Base-by-base conservation (phyloP, 2,329 filamentous ascomycete genomes). In the Setomelanomma holmii region DNA sequence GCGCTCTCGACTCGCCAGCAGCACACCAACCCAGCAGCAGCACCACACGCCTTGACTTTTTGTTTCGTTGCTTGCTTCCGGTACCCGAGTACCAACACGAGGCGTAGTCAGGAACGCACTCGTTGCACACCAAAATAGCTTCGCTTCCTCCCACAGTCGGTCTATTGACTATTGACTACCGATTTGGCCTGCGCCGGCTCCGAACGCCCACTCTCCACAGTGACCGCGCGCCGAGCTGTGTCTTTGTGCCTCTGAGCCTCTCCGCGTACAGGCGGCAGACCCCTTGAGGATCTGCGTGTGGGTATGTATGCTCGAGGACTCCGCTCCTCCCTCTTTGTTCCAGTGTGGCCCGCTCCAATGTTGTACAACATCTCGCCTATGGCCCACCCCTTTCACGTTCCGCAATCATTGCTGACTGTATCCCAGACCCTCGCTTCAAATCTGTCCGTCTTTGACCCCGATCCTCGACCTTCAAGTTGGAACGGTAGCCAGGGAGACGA, bases 241-340 rank as follows among this genome's bases (percentile, higher is more conserved):
- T 65, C 58, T 63, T 64, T 63, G 59, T 64, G 55, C 39, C 35
- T 38, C 47, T 30, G 49, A 48, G 40, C 40, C 38, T 40, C 49
- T 36, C 51, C 50, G 40, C 45, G 51, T 42, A 36, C 54, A 56
- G 55, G 40, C 41, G 24, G 40, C 34, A 36, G 17, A 34, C 40
- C 48, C 51, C 43, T 54, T 36, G 50, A 54, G 45, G 49, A 40
- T 48, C 33, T 49, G 27, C 27, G n/a, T n/a, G 39, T 35, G 51
- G 49, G 49, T 61, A 57, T 63, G 68, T 72, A 63, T 73, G 56
- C 57, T 54, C 46, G 49, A 43, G 53, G 43, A 54, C 51, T 41
- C 60, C 57, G 60, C 62, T 60, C n/a, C n/a, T n/a, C 60, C 58
- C 58, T 65, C 67, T 66, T 69, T 68, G 71, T 69, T 66, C 63